A percentile compares a stretch with the other conserved stretches of the same genome.
Conservation (phyloP, 2,329 filamentous ascomycete species). For the Cordyceps javanica region DNA sequence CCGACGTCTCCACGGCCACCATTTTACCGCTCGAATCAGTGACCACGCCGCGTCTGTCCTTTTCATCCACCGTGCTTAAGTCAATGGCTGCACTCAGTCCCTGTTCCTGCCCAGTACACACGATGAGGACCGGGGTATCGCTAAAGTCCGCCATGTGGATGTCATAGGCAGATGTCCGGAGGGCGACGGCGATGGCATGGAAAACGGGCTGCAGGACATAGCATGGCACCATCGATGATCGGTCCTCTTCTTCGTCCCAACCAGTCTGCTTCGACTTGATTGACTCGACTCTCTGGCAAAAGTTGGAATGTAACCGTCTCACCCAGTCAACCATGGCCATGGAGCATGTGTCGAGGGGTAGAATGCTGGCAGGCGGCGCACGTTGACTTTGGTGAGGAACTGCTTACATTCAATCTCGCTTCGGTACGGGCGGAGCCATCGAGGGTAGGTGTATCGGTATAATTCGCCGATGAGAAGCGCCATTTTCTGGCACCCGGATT, state of each 20-base stretch:
- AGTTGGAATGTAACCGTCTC: background rate
- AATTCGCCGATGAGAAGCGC: background rate
- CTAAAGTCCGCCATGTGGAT: background rate
- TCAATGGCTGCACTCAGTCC: background rate
- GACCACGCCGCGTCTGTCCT: background rate
- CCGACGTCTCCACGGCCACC: background rate
- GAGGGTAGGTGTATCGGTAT: background rate
- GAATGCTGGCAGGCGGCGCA: background rate
- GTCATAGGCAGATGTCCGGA: background rate
- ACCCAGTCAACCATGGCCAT: background rate
- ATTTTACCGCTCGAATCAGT: background rate
- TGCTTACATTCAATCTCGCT: constrained; percentile 7
- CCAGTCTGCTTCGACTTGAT: background rate
- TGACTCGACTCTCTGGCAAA: background rate
- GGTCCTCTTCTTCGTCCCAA: background rate
- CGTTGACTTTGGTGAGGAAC: constrained; percentile 4
- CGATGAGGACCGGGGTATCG: background rate
- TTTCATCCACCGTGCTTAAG: background rate
- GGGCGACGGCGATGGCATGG: background rate
- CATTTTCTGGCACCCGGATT: background rate
- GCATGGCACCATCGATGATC: background rate
- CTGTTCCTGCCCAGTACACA: background rate
- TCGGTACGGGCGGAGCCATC: background rate
- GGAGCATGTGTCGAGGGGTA: background rate
- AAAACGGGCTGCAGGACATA: background rate